Conservation (phyloP, 805 yeast genomes). For the Zygosaccharomyces bailii region DNA sequence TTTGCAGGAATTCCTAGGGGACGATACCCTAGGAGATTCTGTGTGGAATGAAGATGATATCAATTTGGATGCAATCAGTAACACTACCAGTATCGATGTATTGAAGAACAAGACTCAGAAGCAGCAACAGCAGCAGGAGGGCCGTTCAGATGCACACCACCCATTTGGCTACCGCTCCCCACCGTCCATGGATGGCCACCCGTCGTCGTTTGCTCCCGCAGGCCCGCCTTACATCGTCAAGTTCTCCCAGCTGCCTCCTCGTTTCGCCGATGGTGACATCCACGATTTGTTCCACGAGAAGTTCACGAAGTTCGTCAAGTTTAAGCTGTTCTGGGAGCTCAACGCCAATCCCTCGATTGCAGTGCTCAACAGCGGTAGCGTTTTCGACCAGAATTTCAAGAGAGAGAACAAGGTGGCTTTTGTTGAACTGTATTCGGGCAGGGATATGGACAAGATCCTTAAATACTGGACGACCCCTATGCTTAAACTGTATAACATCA, state of each 20-base stretch:
- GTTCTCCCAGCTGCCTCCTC: conserved; percentile 56
- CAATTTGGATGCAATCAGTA: conserved; percentile 33
- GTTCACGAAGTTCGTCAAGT: conserved; percentile 53
- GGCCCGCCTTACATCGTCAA: conserved; percentile 65
- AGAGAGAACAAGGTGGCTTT: conserved; percentile 45
- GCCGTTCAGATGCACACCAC: conserved; percentile 9
- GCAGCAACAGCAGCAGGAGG: conserved; percentile 9
- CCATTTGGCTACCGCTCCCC: conserved; percentile 16
- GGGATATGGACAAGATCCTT: conserved; percentile 37
- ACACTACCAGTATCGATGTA: conserved; percentile 32
- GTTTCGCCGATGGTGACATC: conserved; percentile 47
- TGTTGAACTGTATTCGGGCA: conserved; percentile 47
- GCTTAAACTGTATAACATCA: conserved; percentile 37
- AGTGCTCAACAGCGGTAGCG: conserved; percentile 49
- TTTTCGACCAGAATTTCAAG: conserved; percentile 55
- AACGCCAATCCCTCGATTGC: conserved; percentile 61
- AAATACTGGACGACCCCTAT: conserved; percentile 33
- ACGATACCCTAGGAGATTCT: conserved; percentile 39
- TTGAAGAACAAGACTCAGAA: conserved; percentile 21
- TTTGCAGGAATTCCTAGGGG: conserved; percentile 44
- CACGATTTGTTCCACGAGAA: conserved; percentile 62
- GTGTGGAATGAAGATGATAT: conserved; percentile 37
- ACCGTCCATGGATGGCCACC: conserved; percentile 5
- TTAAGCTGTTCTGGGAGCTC: conserved; percentile 61
- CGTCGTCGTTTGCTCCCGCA: conserved; percentile 10